A percentile compares a stretch with the other conserved stretches of the same genome.
phyloP scores from a whole-genome alignment of 306 rosid genomes.

The Begonia masoniana region DNA sequence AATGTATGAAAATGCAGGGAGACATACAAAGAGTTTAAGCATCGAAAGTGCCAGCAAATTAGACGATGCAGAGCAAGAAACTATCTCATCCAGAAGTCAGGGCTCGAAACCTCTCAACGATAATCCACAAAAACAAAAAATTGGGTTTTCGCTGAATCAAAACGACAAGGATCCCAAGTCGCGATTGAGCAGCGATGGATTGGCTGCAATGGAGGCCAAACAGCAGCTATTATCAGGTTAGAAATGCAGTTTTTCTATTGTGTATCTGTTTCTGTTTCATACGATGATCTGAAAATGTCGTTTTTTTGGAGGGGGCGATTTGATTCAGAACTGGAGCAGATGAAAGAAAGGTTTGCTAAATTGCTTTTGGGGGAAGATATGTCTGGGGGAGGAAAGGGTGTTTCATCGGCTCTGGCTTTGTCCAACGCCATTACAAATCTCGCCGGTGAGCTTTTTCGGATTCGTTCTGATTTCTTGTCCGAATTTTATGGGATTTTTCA shows the following conservation, averaged over 20 bases:
- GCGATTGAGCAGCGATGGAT: conserved; percentile 28
- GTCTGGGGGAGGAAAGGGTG: conserved; percentile 99
- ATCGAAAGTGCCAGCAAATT: conserved; percentile 26
- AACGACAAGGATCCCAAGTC: conserved; percentile 15
- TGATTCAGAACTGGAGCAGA: conserved; percentile 74
- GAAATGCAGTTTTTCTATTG: not conserved
- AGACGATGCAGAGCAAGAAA: conserved; percentile 23
- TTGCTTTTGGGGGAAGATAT: conserved; percentile 90
- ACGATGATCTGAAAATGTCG: not conserved
- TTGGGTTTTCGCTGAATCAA: not conserved
- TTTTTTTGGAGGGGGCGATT: conserved; percentile 15
- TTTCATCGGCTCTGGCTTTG: conserved; percentile 90
- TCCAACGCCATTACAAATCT: conserved; percentile 95
- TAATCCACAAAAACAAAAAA: conserved; percentile 7
- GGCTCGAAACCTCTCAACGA: conserved; percentile 24
- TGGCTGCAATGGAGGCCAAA: conserved; percentile 35
- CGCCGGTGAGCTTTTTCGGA: conserved; percentile 39
- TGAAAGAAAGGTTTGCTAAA: conserved; percentile 90
- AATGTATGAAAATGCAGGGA: conserved; percentile 10
- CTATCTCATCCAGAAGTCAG: conserved; percentile 18
- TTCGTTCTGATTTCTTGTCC: not conserved
- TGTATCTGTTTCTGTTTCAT: not conserved
- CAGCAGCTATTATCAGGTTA: conserved; percentile 23
- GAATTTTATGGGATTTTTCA: not conserved
- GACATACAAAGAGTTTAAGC: conserved; percentile 73